Percentiles rank a stretch among this genome's conserved stretches.
phyloP scores from a whole-genome alignment of 208 protist genomes.

The Wallacemonas rigidus region DNA sequence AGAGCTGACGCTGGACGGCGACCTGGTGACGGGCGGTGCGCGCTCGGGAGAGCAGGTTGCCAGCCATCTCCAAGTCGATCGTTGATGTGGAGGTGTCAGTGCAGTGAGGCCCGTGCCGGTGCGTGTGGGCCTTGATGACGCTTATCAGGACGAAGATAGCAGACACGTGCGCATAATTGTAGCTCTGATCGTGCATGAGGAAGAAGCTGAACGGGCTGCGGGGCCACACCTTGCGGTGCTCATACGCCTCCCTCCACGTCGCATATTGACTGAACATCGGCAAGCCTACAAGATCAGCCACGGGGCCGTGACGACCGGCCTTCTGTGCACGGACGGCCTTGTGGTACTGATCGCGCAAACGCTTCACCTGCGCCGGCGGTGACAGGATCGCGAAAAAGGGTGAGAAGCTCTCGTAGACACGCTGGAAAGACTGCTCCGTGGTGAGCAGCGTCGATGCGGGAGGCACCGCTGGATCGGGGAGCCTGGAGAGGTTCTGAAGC shows the following conservation, averaged over 20 bases:
- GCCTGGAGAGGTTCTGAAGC: not conserved
- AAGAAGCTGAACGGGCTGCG: constrained; percentile 83
- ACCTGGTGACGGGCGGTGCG: constrained; percentile 20
- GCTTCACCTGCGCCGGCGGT: constrained; percentile 41
- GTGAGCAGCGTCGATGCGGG: constrained; percentile 14
- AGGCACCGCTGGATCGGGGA: not conserved
- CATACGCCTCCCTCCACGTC: constrained; percentile 83
- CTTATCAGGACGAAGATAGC: constrained; percentile 72
- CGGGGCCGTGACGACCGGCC: constrained; percentile 16
- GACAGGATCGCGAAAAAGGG: constrained; percentile 86
- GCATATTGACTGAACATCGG: constrained; percentile 84
- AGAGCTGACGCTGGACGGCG: constrained; percentile 35
- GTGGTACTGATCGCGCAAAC: constrained; percentile 38
- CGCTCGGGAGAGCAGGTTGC: constrained; percentile 22
- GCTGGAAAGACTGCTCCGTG: constrained; percentile 48
- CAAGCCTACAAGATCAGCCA: constrained; percentile 61
- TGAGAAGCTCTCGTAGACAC: constrained; percentile 73
- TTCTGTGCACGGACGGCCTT: constrained; percentile 36
- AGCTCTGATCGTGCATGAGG: constrained; percentile 80
- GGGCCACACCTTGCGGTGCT: constrained; percentile 70
- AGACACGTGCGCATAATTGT: constrained; percentile 79
- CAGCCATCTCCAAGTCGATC: constrained; percentile 28
- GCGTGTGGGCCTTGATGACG: constrained; percentile 49
- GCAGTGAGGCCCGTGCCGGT: constrained; percentile 59
- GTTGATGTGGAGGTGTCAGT: constrained; percentile 29